Percentiles rank a stretch among this genome's conserved stretches.
These are phyloP conservation scores for Lactarius psammicola DNA, from an alignment of 768 basidiomycete species.

Conservation along the genomic window DNA sequence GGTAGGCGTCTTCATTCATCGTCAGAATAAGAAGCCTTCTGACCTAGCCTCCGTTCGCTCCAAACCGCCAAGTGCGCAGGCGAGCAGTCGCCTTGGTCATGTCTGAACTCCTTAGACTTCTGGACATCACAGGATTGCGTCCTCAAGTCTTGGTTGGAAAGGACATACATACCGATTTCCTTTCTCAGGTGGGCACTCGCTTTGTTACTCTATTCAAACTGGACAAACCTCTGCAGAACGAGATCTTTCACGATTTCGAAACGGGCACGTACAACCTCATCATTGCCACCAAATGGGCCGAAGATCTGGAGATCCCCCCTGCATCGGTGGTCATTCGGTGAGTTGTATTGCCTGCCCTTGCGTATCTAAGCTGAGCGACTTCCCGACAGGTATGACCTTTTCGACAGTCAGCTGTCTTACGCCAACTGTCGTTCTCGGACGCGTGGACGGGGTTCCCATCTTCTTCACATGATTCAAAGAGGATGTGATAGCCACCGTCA, in stretches of 20 bases:
- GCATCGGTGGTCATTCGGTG: slow-evolving; percentile 63
- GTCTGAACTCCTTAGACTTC: slow-evolving; percentile 53
- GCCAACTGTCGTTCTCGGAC: slow-evolving; percentile 52
- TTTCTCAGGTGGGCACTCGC: slow-evolving; percentile 36
- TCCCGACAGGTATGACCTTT: slow-evolving; percentile 52
- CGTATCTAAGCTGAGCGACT: slow-evolving; percentile 12
- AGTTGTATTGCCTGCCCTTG: slow-evolving; percentile 25
- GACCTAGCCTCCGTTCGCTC: background rate
- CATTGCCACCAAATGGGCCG: slow-evolving; percentile 54
- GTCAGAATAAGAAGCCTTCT: background rate
- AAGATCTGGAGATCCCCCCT: slow-evolving; percentile 60
- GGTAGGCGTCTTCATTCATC: slow-evolving; percentile 42
- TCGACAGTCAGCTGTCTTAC: slow-evolving; percentile 61
- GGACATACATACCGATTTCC: slow-evolving; percentile 35
- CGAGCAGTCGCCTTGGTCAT: slow-evolving; percentile 55
- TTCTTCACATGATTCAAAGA: slow-evolving; percentile 64
- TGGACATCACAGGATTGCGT: slow-evolving; percentile 56
- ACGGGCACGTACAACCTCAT: slow-evolving; percentile 62
- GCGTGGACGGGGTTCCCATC: slow-evolving; percentile 47
- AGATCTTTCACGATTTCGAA: slow-evolving; percentile 49
- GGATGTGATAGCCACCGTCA: slow-evolving; percentile 55
- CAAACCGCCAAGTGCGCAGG: slow-evolving; percentile 47
- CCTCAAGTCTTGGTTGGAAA: slow-evolving; percentile 48
- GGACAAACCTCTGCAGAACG: slow-evolving; percentile 38
- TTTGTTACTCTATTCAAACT: background rate